phyloP scores from a whole-genome alignment of 345 rosid species.

The Xanthoceras sorbifolium region DNA sequence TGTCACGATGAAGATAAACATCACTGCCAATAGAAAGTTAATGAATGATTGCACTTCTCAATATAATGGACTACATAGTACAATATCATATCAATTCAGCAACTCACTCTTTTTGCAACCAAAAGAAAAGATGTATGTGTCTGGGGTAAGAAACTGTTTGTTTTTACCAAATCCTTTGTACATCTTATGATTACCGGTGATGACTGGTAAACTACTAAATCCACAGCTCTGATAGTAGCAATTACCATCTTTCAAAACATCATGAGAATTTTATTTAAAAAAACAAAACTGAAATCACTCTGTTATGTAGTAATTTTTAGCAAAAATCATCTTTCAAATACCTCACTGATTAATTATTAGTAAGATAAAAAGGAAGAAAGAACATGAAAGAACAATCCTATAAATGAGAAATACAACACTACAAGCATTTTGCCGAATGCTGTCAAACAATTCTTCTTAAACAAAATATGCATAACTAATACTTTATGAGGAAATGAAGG shows the following conservation, averaged over 20 bases:
- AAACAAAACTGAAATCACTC: no score
- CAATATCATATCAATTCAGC: not conserved
- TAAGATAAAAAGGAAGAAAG: not conserved
- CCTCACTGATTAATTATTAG: not conserved
- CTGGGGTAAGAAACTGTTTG: not conserved
- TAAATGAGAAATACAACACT: no score
- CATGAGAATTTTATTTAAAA: no score
- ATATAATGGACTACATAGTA: not conserved
- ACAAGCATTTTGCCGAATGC: not conserved
- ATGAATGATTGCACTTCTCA: slow-evolving; percentile 7
- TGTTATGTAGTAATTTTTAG: not conserved
- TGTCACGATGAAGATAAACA: slow-evolving; percentile 75
- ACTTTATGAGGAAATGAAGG: not conserved
- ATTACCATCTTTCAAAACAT: not conserved
- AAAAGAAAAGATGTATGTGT: not conserved
- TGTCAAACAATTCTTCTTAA: not conserved
- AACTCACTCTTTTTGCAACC: not conserved
- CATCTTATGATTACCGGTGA: not conserved
- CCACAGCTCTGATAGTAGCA: not conserved
- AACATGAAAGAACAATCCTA: not conserved
- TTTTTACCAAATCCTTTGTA: not conserved
- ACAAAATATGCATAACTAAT: not conserved
- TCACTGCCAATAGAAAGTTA: slow-evolving; percentile 52
- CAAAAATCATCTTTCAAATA: not conserved
- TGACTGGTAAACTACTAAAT: not conserved